Evolutionary conservation across 1,284 basidiomycete genomes (phyloP), one percentile per base, ranked within the genome.

Genomic region (Cryptococcus sp.): DNA sequence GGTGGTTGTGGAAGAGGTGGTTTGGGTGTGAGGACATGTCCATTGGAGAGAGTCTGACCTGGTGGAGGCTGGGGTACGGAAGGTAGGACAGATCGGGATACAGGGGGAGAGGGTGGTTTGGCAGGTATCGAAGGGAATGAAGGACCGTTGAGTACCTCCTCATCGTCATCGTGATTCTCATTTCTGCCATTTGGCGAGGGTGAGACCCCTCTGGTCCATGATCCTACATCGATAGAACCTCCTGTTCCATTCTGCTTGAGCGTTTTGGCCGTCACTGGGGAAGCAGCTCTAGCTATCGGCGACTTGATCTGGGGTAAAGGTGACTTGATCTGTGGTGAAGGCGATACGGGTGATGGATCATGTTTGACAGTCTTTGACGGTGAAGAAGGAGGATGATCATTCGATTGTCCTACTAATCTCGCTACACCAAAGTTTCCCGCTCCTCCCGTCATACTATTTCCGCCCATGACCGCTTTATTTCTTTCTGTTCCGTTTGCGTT

Each of bases 341-440:
- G 23, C 23, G 23, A 23, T 23, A 2, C 23, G 23, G 23, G 23
- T 23, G 23, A 23, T 23, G 23, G 23, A 23, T 23, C 23, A 23
- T 23, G 23, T 23, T 23, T 23, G 23, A 23, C 23, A 23, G 51
- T 46, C 34, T 56, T 52, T 14, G 32, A 23, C 23, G 54, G 52
- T 44, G 58, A 50, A 14, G 36, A 44, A 14, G 50, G 47, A 5
- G 44, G 32, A 49, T 52, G 46, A 48, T 46, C 15, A 10, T 23
- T 46, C 15, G 44, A 10, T 10, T 23, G 30, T 23, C 47, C 47
- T 32, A 31, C 47, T 34, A 55, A 52, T 33, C 38, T 41, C 38
- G 55, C 54, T 47, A 46, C 45, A 4, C 61, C 61, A 46, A 52
- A 54, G 35, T 56, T 62, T 6, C 58, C 56, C 11, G 58, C 56